Conservation (phyloP, 2,329 filamentous ascomycete genomes). For the Neopestalotiopsis sp. region DNA sequence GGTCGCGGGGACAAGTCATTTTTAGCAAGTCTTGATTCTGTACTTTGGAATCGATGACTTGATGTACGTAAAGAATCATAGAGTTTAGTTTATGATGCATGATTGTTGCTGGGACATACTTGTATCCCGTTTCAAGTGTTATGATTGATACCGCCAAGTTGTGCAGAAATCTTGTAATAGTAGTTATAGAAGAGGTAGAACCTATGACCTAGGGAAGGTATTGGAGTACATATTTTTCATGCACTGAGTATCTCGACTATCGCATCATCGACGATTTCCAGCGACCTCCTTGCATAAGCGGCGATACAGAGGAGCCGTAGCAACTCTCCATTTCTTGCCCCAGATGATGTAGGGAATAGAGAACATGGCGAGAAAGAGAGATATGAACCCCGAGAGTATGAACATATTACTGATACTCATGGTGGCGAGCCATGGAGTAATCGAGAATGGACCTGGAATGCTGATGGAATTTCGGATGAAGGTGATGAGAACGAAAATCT, state of each 20-base stretch:
- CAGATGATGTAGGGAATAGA: not conserved
- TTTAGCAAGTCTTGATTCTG: not conserved
- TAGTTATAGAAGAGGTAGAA: too few relatives aligned
- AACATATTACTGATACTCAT: constrained; percentile 22
- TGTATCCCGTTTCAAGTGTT: too few relatives aligned
- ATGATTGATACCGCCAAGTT: too few relatives aligned
- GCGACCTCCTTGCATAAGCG: not conserved
- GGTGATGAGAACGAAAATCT: constrained; percentile 36
- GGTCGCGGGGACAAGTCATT: constrained; percentile 54
- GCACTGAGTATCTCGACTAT: too few relatives aligned
- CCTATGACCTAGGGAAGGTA: too few relatives aligned
- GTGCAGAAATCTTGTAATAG: too few relatives aligned
- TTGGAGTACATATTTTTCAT: not conserved
- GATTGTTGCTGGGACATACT: too few relatives aligned
- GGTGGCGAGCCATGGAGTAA: constrained; percentile 34
- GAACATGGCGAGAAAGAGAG: not conserved
- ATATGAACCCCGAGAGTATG: not conserved
- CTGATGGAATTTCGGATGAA: constrained; percentile 39
- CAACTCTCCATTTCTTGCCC: not conserved
- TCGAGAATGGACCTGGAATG: constrained; percentile 37
- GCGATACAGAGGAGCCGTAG: not conserved
- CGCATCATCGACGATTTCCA: not conserved
- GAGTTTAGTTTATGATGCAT: not conserved
- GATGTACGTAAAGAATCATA: not conserved
- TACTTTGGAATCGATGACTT: not conserved